Conservation (phyloP, 495 filamentous ascomycete species). For the Aspergillus hancockii region DNA sequence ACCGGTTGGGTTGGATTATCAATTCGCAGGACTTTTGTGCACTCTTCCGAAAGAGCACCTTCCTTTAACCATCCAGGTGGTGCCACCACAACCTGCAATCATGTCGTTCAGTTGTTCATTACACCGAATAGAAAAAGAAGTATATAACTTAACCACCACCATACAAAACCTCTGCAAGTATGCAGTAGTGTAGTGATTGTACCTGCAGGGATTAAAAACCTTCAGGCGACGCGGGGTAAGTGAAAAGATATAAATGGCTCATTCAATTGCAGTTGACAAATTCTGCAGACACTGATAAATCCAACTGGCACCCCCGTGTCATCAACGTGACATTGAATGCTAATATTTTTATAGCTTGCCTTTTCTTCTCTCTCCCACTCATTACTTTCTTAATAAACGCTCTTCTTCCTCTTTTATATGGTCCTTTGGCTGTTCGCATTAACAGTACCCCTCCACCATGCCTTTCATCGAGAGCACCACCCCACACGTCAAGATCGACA, state of each 20-base stretch:
- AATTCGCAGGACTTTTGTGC: not conserved
- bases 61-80: not conserved
- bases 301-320: not conserved
- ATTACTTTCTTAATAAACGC: not conserved
- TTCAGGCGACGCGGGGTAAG: conserved; percentile 1
- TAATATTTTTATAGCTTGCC: not conserved
- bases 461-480: not conserved
- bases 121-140: not conserved
- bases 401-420: not conserved
- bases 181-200: conserved; percentile 1
- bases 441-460: not conserved
- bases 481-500: not conserved
- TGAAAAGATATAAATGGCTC: conserved; percentile 1
- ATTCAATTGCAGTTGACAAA: not conserved
- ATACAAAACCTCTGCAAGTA: not conserved
- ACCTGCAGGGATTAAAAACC: conserved; percentile 2
- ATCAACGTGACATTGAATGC: not conserved
- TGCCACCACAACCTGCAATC: not conserved
- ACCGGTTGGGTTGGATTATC: not conserved
- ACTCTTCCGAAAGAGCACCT: not conserved
- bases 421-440: not conserved
- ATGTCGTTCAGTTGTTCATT: not conserved
- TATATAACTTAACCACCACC: not conserved
- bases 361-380: not conserved
- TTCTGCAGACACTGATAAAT: not conserved